phyloP scores from a whole-genome alignment of 192 early-diverging fungal species.

The Oehlia diaphana region DNA sequence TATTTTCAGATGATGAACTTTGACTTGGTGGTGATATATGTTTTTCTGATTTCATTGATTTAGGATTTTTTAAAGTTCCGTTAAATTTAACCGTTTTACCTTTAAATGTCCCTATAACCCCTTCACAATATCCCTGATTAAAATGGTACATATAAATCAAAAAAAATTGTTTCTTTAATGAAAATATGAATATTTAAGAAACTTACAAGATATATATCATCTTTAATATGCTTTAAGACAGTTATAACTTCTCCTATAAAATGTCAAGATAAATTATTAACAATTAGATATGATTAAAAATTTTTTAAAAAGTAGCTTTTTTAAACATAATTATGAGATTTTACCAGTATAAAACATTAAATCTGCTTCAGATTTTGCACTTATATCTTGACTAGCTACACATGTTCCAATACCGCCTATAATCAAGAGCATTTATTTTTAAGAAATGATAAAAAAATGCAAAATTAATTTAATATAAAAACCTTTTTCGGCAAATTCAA shows the following conservation, averaged over 20 bases:
- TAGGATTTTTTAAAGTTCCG: neutral
- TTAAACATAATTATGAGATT: neutral
- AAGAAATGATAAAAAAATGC: neutral
- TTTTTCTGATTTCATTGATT: neutral
- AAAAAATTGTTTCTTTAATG: neutral
- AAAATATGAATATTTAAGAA: neutral
- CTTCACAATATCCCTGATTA: conserved; percentile 57
- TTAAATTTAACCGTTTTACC: conserved; percentile 51
- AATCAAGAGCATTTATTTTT: neutral
- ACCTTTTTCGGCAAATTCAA: conserved; percentile 22
- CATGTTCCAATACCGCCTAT: conserved; percentile 46
- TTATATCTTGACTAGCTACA: conserved; percentile 42
- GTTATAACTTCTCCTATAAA: conserved; percentile 38
- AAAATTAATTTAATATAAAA: neutral
- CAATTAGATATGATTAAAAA: neutral
- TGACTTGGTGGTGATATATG: neutral
- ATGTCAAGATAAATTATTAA: neutral
- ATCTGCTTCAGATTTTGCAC: conserved; percentile 42
- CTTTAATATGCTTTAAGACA: conserved; percentile 40
- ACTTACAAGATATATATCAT: conserved; percentile 45
- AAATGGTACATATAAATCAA: neutral
- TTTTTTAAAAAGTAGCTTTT: neutral
- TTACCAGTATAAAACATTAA: conserved; percentile 48
- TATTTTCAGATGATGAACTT: neutral
- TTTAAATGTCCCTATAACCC: conserved; percentile 51